Evolutionary conservation across 768 basidiomycete genomes (phyloP), one percentile per base, ranked within the genome.

Genomic region (Suillus hirtellus): DNA sequence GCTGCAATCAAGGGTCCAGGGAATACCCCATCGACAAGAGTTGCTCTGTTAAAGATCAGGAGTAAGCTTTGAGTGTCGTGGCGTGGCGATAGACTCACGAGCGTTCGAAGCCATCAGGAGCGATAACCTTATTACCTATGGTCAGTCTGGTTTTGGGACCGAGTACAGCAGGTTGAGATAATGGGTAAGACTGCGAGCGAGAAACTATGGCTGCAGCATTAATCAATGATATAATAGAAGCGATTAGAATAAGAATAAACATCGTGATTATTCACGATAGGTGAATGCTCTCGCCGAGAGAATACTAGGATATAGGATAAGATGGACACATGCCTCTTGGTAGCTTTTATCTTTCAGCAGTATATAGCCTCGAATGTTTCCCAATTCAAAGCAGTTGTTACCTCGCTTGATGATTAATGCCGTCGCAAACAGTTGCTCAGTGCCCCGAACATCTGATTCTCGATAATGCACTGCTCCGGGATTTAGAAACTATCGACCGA

Each of bases 71-170:
- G 31, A 24, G 17, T 27, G 15, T 34, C 35, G 10, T 64, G 4
- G 15, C 35, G 10, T 64, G 4, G 15, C 10, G 5, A 27, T 17
- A 17, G n/a, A 73, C 80, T 60, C 38, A 80, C 79, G 77, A 74
- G 71, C 66, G 67, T 21, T 61, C 63, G 62, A 79, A 84, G n/a
- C 83, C 82, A 71, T 84, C 84, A 6, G 84, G 84, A 24, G 80
- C 63, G 62, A 84, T 77, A 24, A 68, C 55, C 43, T 70, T 69
- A 65, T 83, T 83, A 7, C 72, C 70, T 53, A 84, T 72, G 17
- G 72, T 61, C 12, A 84, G 40, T 7, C 74, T 68, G 3, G 72
- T 27, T n/a, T 60, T 10, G 1, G 69, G 69, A 1, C 71, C 71
- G 2, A 72, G 58, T 54, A 72, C 64, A n/a, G 42, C 53, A 15